Percentiles rank a stretch among this genome's conserved stretches.
These are phyloP conservation scores for Puccinia horiana DNA, from an alignment of 1,284 basidiomycete genomes.

Conservation along the genomic window DNA sequence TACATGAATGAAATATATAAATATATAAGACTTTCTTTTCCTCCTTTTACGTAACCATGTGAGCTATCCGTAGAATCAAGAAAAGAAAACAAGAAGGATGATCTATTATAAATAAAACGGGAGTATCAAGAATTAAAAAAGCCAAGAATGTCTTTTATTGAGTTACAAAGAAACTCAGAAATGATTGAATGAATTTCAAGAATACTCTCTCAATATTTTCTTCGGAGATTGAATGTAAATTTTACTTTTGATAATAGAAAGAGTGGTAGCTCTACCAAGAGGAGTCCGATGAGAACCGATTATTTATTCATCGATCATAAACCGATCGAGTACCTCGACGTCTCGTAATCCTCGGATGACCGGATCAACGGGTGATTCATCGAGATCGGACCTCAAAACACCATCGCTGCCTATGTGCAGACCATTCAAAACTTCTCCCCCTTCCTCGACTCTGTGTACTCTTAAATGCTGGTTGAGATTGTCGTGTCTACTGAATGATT, in stretches of 20 bases:
- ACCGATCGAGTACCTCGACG: conserved; percentile 34
- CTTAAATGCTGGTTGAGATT: conserved; percentile 53
- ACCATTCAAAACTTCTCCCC: conserved; percentile 41
- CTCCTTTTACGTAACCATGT: conserved; percentile 1
- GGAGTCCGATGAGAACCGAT: background rate
- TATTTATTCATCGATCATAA: conserved; percentile 38
- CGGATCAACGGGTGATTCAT: conserved; percentile 37
- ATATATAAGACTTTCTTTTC: background rate
- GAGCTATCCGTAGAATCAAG: conserved; percentile 5
- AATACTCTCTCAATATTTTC: background rate
- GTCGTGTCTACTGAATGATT: conserved; percentile 47
- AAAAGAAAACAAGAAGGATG: conserved; percentile 3
- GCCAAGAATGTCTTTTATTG: background rate
- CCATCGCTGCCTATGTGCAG: conserved; percentile 43
- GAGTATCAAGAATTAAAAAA: background rate
- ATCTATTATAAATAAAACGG: background rate
- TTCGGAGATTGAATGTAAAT: background rate
- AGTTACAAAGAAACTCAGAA: background rate
- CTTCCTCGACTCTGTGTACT: conserved; percentile 41
- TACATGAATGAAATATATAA: background rate
- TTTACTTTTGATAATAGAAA: background rate
- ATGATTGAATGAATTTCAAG: background rate
- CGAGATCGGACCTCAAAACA: conserved; percentile 35
- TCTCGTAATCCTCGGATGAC: conserved; percentile 21
- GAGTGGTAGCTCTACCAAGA: background rate